Conservation (phyloP, 805 yeast genomes). For the Blastobotrys chiropterorum region DNA sequence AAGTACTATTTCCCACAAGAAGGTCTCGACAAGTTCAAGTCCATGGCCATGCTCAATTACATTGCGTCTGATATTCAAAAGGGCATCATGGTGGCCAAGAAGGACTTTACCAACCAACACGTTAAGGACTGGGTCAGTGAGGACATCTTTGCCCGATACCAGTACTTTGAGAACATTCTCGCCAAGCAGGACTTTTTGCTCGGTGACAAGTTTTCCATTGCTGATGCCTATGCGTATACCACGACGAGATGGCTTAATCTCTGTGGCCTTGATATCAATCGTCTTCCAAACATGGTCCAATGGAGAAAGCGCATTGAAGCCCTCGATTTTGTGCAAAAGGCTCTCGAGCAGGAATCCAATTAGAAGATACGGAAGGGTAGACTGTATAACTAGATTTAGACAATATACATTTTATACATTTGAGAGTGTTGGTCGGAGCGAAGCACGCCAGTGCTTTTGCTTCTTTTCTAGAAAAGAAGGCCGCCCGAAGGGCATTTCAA, state of each 20-base stretch:
- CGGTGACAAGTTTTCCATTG: slow-evolving; percentile 11
- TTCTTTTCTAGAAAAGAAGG: no score
- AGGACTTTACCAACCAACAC: not conserved
- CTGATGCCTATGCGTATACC: slow-evolving; percentile 13
- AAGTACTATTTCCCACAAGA: slow-evolving; percentile 4
- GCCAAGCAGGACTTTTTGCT: slow-evolving; percentile 6
- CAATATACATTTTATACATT: no score
- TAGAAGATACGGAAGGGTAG: no score
- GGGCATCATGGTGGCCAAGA: not conserved
- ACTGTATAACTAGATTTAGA: not conserved
- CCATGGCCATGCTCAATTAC: not conserved
- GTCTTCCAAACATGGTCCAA: not conserved
- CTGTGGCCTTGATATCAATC: not conserved
- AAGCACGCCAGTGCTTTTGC: no score
- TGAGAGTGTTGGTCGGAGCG: no score
- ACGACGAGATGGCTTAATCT: slow-evolving; percentile 9
- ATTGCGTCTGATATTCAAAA: not conserved
- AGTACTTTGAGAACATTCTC: not conserved
- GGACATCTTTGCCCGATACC: not conserved
- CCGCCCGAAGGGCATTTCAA: no score
- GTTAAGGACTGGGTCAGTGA: not conserved
- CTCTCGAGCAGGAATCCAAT: not conserved
- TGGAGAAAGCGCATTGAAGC: not conserved
- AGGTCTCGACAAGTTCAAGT: not conserved
- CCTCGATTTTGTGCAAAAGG: not conserved